Evolutionary conservation across 2,329 filamentous ascomycete species (phyloP), one percentile per base, ranked within the genome.

Genomic region (Cordyceps cateniannulata): DNA sequence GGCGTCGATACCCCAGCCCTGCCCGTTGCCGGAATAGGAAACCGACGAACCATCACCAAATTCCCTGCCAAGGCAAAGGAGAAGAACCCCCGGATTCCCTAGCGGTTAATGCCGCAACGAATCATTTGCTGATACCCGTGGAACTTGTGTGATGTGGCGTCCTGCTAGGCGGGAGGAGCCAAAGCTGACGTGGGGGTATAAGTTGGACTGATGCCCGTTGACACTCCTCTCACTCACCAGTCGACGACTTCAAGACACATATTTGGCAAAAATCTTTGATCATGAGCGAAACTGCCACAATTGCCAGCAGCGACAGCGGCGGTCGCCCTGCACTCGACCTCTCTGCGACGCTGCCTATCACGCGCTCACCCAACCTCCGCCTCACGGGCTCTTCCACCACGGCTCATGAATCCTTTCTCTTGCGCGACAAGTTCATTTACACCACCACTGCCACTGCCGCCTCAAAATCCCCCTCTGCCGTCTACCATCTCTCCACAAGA

Each of bases 261-360:
- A 38, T 3, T 38, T 16, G 12, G 10, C 35, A 38, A 12, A 38
- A 12, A 5, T 38, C 5, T 38, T 12, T 38, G 5, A 55, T 27
- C 24, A 58, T 58, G 55, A 58, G 55, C n/a, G 55, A 58, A 58
- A 58, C 45, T 1, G 44, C 45, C 32, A 58, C 55, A 45, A 58
- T 58, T 38, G 16, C 22, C 32, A 58, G 55, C 47, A 49, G 45
- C 55, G 12, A 2, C 44, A 50, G 55, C 55, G 35, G 45, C 45
- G 29, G 55, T 32, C 55, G 55, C 35, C 44, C 32, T 1, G 55
- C 29, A 22, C 22, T 58, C 35, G 44, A 49, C 55, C 27, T 58
- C n/a, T 7, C 55, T 22, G 32, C 20, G 12, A 58, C 55, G 20
- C 20, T 58, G 20, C 55, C 55, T 22, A 50, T 58, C 2, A 10